These are phyloP conservation scores for Magnaporthiopsis incrustans DNA, from an alignment of 2,329 filamentous ascomycete species.

Conservation along the genomic window DNA sequence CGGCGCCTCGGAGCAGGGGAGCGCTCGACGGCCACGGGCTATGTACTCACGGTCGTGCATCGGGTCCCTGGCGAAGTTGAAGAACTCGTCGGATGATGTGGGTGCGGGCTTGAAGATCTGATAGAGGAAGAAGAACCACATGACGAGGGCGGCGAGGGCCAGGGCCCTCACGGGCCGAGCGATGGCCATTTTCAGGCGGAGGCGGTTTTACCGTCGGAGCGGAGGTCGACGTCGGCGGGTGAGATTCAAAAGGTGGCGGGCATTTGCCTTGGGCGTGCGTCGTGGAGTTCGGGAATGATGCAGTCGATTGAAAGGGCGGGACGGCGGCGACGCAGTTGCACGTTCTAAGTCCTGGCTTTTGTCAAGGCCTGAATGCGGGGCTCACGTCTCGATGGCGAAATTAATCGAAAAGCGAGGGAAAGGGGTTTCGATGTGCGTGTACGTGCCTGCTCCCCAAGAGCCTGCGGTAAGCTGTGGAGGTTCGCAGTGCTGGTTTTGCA, in stretches of 20 bases:
- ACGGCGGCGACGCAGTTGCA: too few species aligned
- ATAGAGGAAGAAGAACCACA: constrained; percentile 74
- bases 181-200: constrained; percentile 51
- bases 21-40: background rate
- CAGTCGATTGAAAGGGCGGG: background rate
- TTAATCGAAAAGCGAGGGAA: background rate
- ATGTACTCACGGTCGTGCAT: constrained; percentile 69
- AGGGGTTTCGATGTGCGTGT: background rate
- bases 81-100: constrained; percentile 11
- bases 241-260: background rate
- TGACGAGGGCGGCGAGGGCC: constrained; percentile 58
- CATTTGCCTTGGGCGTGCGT: background rate
- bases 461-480: background rate
- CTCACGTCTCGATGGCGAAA: background rate
- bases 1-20: background rate
- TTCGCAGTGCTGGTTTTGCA: background rate
- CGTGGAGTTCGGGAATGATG: background rate
- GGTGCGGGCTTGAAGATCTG: constrained; percentile 58
- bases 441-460: background rate
- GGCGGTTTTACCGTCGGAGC: too few species aligned
- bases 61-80: constrained; percentile 57
- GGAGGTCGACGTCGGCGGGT: background rate
- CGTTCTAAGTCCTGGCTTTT: background rate
- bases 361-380: background rate
- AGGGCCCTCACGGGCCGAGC: constrained; percentile 78